A percentile compares a stretch with the other conserved stretches of the same genome.
These are phyloP conservation scores for Tylopilus plumbeoviolaceoides DNA, from an alignment of 768 basidiomycete species.

Conservation along the genomic window DNA sequence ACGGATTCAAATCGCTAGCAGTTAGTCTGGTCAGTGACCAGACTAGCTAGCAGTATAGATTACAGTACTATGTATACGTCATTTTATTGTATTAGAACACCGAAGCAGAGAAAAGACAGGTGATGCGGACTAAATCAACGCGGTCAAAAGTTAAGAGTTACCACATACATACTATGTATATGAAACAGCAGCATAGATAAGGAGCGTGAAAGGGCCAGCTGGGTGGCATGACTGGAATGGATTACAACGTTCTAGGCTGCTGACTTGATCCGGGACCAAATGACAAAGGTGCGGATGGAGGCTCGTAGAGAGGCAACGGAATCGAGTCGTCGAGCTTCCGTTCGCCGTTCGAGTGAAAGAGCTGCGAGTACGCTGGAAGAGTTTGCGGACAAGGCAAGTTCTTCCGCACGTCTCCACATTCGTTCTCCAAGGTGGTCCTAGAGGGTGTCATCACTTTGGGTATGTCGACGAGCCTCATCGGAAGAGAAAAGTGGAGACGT, in stretches of 20 bases:
- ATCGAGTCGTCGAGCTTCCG: constrained; percentile 61
- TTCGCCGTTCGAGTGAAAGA: constrained; percentile 73
- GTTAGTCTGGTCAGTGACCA: rapidly evolving
- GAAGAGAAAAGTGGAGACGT: constrained; percentile 39
- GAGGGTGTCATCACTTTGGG: constrained; percentile 17
- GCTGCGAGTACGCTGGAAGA: constrained; percentile 75
- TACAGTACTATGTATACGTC: background rate
- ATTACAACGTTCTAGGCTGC: constrained; percentile 6
- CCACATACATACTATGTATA: background rate
- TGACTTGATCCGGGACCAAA: constrained; percentile 2
- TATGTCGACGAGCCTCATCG: constrained; percentile 49
- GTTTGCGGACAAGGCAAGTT: constrained; percentile 22
- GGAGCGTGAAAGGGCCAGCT: background rate
- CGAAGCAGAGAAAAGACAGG: constrained; percentile 1
- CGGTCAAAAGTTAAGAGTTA: background rate
- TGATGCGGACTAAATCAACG: constrained; percentile 12
- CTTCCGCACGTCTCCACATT: constrained; percentile 9
- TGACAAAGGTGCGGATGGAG: constrained; percentile 19
- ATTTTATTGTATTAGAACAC: background rate
- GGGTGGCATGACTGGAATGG: background rate
- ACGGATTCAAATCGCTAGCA: too few species aligned
- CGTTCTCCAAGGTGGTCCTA: background rate
- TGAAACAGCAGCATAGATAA: background rate
- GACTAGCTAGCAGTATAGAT: background rate
- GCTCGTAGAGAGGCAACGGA: constrained; percentile 64